These are phyloP conservation scores for Trametes maxima DNA, from an alignment of 768 basidiomycete species.

Conservation along the genomic window DNA sequence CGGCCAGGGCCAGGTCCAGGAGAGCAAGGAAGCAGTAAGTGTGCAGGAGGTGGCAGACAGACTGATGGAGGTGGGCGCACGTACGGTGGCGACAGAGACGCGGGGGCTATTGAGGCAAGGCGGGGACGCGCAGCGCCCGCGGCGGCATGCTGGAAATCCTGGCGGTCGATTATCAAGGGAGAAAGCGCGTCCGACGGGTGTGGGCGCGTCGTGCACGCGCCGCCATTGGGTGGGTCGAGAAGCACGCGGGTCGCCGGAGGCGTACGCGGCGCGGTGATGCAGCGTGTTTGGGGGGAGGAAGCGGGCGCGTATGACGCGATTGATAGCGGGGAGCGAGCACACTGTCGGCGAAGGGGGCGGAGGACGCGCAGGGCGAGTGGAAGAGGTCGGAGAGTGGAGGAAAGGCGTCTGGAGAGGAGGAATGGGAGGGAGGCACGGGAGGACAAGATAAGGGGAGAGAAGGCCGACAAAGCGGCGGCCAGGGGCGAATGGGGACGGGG, in stretches of 20 bases:
- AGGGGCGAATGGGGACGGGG: not conserved
- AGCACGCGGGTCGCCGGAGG: slow-evolving; percentile 10
- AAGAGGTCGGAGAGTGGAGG: not conserved
- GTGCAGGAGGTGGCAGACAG: not conserved
- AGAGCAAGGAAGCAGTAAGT: not conserved
- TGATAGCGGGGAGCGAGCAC: not conserved
- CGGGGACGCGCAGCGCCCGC: too few species aligned
- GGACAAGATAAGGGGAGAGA: slow-evolving; percentile 8
- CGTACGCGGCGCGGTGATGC: not conserved
- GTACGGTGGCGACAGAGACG: not conserved
- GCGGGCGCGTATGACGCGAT: slow-evolving; percentile 1
- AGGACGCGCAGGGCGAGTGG: not conserved
- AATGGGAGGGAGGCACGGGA: not conserved
- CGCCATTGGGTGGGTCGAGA: not conserved
- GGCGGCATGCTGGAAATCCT: too few species aligned
- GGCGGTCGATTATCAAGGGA: too few species aligned
- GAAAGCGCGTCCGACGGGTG: not conserved
- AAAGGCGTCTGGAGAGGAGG: not conserved
- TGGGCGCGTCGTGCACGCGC: not conserved
- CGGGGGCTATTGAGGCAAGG: not conserved
- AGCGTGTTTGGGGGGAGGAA: not conserved
- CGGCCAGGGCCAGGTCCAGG: not conserved
- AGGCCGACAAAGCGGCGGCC: slow-evolving; percentile 4
- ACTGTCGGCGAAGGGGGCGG: not conserved
- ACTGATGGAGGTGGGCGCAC: not conserved